phyloP scores from a whole-genome alignment of 225 moss, liverwort and hornwort species.

The Neckera pumila region DNA sequence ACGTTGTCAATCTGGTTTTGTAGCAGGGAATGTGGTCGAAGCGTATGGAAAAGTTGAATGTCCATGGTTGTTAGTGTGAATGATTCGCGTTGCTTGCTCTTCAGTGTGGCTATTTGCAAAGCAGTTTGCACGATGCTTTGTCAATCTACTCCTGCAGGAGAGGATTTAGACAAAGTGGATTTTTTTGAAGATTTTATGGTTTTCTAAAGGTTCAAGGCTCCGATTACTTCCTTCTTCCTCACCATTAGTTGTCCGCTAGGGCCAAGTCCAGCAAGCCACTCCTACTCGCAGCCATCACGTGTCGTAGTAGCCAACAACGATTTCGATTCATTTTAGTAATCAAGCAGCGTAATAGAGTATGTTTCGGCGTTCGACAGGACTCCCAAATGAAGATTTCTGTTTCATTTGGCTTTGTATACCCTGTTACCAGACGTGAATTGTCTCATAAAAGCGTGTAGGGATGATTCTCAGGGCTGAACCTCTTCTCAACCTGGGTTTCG shows the following conservation, averaged over 20 bases:
- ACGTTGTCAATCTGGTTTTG: too few relatives aligned
- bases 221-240: not conserved
- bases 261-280: not conserved
- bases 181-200: not conserved
- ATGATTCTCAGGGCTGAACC: not conserved
- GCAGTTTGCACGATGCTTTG: not conserved
- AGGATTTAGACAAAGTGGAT: not conserved
- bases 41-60: not conserved
- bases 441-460: not conserved
- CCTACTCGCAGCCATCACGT: not conserved
- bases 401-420: not conserved
- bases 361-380: not conserved
- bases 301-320: not conserved
- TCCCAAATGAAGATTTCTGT: not conserved
- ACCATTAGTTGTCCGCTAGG: not conserved
- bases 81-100: not conserved
- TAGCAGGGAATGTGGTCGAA: not conserved
- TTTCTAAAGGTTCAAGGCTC: not conserved
- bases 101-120: not conserved
- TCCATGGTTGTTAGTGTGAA: not conserved
- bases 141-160: not conserved
- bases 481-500: not conserved
- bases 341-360: not conserved
- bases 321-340: not conserved
- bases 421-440: not conserved